Conservation (phyloP, 2,329 filamentous ascomycete species). For the Fusarium metavorans region DNA sequence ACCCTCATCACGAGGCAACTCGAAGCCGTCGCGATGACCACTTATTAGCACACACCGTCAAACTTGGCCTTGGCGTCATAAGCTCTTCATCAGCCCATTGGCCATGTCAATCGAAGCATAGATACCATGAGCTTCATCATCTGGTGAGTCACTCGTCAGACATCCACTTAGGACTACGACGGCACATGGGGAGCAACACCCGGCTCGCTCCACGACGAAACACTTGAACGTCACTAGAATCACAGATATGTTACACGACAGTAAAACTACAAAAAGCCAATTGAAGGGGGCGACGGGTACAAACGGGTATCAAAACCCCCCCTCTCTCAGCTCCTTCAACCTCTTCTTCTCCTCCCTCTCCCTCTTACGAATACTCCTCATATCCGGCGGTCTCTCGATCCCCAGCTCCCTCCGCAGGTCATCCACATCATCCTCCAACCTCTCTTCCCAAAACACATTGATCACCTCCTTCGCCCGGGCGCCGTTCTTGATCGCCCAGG, state of each 20-base stretch:
- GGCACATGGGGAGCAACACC: background rate
- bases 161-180: background rate
- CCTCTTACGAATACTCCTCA: constrained; percentile 80
- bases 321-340: constrained; percentile 61
- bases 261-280: background rate
- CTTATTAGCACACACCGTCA: background rate
- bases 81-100: background rate
- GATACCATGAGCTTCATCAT: background rate
- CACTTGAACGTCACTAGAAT: background rate
- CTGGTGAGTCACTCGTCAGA: background rate
- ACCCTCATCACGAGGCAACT: background rate
- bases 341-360: constrained; percentile 77
- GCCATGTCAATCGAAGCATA: background rate
- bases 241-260: background rate
- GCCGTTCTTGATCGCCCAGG: constrained; percentile 92
- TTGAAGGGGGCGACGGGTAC: background rate
- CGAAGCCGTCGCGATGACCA: background rate
- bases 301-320: constrained; percentile 31
- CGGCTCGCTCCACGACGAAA: background rate
- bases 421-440: constrained; percentile 84
- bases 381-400: constrained; percentile 89
- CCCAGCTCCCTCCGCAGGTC: constrained; percentile 80
- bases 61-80: background rate
- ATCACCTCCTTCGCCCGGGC: constrained; percentile 82
- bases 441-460: constrained; percentile 98